phyloP scores from a whole-genome alignment of 2,329 filamentous ascomycete genomes.

The Falciphora oryzae region DNA sequence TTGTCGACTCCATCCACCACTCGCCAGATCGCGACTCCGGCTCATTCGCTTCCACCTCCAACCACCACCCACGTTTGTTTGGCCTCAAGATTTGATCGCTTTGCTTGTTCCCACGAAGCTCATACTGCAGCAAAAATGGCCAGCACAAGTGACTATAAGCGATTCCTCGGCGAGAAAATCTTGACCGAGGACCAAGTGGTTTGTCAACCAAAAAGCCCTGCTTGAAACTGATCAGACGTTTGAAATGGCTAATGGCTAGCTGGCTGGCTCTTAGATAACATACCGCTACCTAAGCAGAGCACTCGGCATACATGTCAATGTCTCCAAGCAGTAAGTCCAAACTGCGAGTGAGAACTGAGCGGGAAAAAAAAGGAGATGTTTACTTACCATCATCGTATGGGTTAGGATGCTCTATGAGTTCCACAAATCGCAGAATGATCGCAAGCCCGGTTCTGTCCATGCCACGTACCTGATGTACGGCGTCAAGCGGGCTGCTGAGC shows the following conservation, averaged over 20 bases:
- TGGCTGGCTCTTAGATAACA: slow-evolving; percentile 57
- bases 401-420: slow-evolving; percentile 82
- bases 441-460: slow-evolving; percentile 68
- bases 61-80: background rate
- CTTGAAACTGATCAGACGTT: slow-evolving; percentile 5
- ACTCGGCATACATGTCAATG: slow-evolving; percentile 76
- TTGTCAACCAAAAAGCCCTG: slow-evolving; percentile 24
- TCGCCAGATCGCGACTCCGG: background rate
- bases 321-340: slow-evolving; percentile 72
- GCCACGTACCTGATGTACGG: slow-evolving; percentile 90
- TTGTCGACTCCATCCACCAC: background rate
- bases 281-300: slow-evolving; percentile 81
- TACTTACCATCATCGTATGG: background rate
- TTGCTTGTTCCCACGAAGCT: background rate
- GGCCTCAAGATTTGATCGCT: background rate
- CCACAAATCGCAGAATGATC: slow-evolving; percentile 68
- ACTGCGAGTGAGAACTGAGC: background rate
- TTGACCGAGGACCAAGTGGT: slow-evolving; percentile 71
- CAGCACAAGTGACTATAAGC: slow-evolving; percentile 48
- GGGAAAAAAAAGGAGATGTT: background rate
- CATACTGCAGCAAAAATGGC: background rate
- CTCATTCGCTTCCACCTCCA: too few species aligned
- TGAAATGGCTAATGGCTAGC: slow-evolving; percentile 10
- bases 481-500: slow-evolving; percentile 34
- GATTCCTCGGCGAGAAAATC: slow-evolving; percentile 69